Conservation (phyloP, 2,329 filamentous ascomycete species). For the Pestalotiopsis sp. region DNA sequence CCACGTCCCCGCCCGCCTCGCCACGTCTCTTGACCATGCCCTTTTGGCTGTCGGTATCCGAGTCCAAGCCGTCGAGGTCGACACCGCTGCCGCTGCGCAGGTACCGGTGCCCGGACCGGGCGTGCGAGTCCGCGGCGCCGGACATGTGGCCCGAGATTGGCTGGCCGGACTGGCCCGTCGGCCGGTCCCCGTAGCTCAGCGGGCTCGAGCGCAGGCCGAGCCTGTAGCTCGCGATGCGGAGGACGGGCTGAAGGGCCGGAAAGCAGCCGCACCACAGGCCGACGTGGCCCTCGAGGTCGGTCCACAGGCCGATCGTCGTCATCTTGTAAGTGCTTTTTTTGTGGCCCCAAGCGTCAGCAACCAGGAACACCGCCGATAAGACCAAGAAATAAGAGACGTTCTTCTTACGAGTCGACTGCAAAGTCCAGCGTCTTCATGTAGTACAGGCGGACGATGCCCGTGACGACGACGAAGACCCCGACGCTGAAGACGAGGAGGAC, state of each 20-base stretch:
- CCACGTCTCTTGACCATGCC: not conserved
- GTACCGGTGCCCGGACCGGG: not conserved
- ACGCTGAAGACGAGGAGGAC: conserved; percentile 41
- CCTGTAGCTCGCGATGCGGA: not conserved
- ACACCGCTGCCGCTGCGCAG: not conserved
- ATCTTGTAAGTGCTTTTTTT: conserved; percentile 36
- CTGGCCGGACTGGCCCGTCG: not conserved
- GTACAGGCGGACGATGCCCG: conserved; percentile 40
- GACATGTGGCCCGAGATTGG: not conserved
- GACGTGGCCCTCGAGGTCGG: conserved; percentile 42
- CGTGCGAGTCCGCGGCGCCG: not conserved
- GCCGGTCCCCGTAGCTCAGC: not conserved
- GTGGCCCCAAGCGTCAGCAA: not conserved
- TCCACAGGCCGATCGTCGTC: conserved; percentile 38
- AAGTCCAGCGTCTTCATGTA: conserved; percentile 35
- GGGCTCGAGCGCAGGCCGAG: not conserved
- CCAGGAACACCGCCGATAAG: not conserved
- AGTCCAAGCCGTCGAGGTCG: not conserved
- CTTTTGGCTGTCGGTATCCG: not conserved
- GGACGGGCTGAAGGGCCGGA: not conserved
- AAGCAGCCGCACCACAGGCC: conserved; percentile 46
- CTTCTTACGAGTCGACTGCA: conserved; percentile 24
- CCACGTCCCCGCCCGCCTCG: not conserved
- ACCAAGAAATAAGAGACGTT: not conserved
- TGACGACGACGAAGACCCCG: conserved; percentile 38